Evolutionary conservation across 2,329 filamentous ascomycete species (phyloP), one percentile per base, ranked within the genome.

Genomic region (Phyllachora maydis): DNA sequence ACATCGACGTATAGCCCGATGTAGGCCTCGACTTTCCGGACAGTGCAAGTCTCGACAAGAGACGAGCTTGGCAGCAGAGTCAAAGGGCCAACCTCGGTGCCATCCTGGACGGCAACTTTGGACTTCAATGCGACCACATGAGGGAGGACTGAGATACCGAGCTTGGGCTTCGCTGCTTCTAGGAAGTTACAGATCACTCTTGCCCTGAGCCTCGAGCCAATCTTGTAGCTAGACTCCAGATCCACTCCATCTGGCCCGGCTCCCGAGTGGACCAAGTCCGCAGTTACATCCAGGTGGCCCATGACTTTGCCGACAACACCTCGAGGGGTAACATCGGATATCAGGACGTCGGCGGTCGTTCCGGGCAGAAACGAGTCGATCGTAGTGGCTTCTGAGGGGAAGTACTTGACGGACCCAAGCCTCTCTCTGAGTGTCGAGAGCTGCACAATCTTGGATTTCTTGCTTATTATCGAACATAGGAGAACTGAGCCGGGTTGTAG

Each of bases 261-360:
- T 17, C 82, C 82, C 9, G 82, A 91, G 46, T 98, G 88, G 20
- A 93, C 65, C 17, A 85, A 45, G 45, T 98, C 88, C 11, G 85
- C 82, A 1, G 82, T 93, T 8, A 79, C 77, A 47, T 93, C 79
- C 13, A 98, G 52, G 42, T 83, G 68, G 10, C 88, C 90, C 61
- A 98, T 76, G 21, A 95, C 66, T 46, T 93, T 93, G 37, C 88
- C 88, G 23, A 65, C 56, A 28, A 98, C 50, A n/a, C 88, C 88
- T 32, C 64, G 67, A 8, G 61, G 48, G 8, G 71, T 68, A 9
- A 76, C 66, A 22, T 88, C 75, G 3, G 77, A 74, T 18, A 98
- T 52, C 23, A 95, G 56, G 8, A 93, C 58, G 35, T 92, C 82
- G 17, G 82, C 79, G 5, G 74, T 70, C n/a, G 81, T 88, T 33